Conservation (phyloP, 2,329 filamentous ascomycete genomes). For the Berkeleyomyces rouxiae region DNA sequence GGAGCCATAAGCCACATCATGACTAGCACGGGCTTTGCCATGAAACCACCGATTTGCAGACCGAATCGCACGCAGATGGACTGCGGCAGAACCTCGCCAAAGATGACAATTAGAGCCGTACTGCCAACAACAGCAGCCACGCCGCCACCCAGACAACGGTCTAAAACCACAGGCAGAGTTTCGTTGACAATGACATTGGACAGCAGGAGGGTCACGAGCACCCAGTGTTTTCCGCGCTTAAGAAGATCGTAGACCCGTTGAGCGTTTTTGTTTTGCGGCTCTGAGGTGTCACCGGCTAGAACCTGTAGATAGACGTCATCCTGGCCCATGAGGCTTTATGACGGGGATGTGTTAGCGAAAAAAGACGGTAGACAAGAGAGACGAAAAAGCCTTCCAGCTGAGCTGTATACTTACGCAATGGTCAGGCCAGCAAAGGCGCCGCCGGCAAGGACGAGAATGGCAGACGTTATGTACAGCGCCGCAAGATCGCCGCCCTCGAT, state of each 20-base stretch:
- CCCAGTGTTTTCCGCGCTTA: slow-evolving; percentile 90
- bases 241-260: slow-evolving; percentile 63
- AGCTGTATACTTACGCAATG: slow-evolving; percentile 46
- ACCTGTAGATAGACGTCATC: slow-evolving; percentile 97
- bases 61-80: slow-evolving; percentile 94
- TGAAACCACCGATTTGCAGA: slow-evolving; percentile 83
- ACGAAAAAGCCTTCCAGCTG: neutral
- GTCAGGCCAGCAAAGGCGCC: slow-evolving; percentile 92
- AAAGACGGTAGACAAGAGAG: neutral
- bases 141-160: slow-evolving; percentile 82
- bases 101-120: slow-evolving; percentile 92
- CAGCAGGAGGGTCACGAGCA: slow-evolving; percentile 80
- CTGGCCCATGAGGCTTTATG: slow-evolving; percentile 42
- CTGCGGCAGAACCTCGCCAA: slow-evolving; percentile 90
- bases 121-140: slow-evolving; percentile 88
- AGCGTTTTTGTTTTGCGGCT: slow-evolving; percentile 74
- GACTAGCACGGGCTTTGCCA: slow-evolving; percentile 69
- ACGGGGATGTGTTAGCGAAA: neutral
- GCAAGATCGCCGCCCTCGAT: slow-evolving; percentile 50
- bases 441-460: slow-evolving; percentile 67
- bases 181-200: slow-evolving; percentile 98
- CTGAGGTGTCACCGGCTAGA: slow-evolving; percentile 69
- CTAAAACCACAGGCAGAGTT: slow-evolving; percentile 84
- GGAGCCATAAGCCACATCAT: slow-evolving; percentile 90
- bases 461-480: slow-evolving; percentile 65